Evolutionary conservation across 2,329 filamentous ascomycete genomes (phyloP).

Genomic region (Tolypocladium tundrense): DNA sequence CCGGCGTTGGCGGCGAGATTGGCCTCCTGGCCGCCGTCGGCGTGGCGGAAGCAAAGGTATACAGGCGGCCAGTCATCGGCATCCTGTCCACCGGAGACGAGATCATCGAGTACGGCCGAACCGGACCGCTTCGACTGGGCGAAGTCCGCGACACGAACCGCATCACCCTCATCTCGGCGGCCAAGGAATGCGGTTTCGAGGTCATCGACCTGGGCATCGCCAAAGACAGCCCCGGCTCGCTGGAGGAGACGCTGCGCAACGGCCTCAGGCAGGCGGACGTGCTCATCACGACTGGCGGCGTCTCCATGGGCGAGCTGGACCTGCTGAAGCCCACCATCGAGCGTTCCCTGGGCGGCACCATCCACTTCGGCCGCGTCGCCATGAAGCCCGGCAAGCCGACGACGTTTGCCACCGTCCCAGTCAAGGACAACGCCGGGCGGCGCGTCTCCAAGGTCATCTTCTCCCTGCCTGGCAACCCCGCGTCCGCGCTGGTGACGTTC

Average conservation of each 20-base stretch:
- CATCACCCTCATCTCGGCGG: conserved; percentile 73
- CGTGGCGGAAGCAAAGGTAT: conserved; percentile 59
- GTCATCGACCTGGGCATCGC: conserved; percentile 81
- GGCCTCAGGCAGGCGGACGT: conserved; percentile 68
- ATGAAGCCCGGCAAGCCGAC: conserved; percentile 99
- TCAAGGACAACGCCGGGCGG: conserved; percentile 47
- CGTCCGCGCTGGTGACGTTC: conserved; percentile 84
- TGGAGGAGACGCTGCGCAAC: conserved; percentile 68
- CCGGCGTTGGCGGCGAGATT: conserved; percentile 80
- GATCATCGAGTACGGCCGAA: conserved; percentile 64
- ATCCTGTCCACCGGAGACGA: conserved; percentile 93
- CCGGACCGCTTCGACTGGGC: conserved; percentile 56
- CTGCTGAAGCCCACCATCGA: conserved; percentile 95
- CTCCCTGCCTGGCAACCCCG: conserved; percentile 86
- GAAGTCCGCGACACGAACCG: conserved; percentile 93
- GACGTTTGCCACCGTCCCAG: conserved; percentile 82
- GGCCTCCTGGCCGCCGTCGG: conserved; percentile 83
- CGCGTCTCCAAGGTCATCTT: conserved; percentile 66
- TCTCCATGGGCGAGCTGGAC: conserved; percentile 96
- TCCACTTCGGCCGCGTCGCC: conserved; percentile 89
- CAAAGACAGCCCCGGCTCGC: conserved; percentile 57
- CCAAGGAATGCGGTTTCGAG: conserved; percentile 63
- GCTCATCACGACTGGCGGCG: conserved; percentile 84
- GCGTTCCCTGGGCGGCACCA: conserved; percentile 76
- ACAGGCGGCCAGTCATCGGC: conserved; percentile 67